A percentile compares a stretch with the other conserved stretches of the same genome.
Conservation (phyloP, 805 yeast genomes). For the Ogataea ganodermae region DNA sequence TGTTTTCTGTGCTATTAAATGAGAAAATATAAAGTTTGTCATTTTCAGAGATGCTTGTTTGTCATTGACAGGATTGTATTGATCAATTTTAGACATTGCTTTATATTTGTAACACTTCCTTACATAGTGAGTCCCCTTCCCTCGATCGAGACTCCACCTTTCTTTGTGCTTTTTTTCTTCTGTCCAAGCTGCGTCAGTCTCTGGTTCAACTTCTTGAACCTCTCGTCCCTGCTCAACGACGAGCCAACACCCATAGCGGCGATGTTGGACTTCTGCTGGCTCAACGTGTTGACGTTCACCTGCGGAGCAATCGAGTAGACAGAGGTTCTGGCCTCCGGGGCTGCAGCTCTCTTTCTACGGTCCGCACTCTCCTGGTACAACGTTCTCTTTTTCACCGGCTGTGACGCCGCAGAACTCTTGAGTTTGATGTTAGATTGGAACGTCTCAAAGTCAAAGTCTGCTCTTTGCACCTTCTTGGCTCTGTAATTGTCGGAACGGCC, state of each 20-base stretch:
- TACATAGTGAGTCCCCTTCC: constrained; percentile 51
- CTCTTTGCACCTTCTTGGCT: constrained; percentile 73
- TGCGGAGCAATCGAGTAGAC: constrained; percentile 91
- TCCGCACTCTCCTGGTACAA: constrained; percentile 88
- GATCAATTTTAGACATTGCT: no score
- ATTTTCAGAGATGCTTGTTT: background rate
- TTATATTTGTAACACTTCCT: background rate
- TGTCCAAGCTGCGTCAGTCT: constrained; percentile 51
- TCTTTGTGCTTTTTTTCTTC: constrained; percentile 53
- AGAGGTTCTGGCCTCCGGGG: constrained; percentile 86
- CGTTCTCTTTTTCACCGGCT: constrained; percentile 46
- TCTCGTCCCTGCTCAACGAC: constrained; percentile 64
- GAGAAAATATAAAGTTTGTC: constrained; percentile 12
- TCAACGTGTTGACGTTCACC: constrained; percentile 53
- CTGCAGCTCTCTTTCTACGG: constrained; percentile 91
- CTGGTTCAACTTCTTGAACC: constrained; percentile 75
- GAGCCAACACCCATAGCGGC: constrained; percentile 49
- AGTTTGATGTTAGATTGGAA: constrained; percentile 44
- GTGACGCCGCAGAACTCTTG: constrained; percentile 32
- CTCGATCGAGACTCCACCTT: constrained; percentile 79
- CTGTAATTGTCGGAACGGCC: constrained; percentile 93
- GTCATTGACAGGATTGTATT: no score
- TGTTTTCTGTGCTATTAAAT: constrained; percentile 7
- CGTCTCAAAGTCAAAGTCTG: constrained; percentile 64
- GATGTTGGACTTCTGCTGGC: constrained; percentile 41